Conservation (phyloP, 148 eudicot species). For the Amaranthus cruentus region DNA sequence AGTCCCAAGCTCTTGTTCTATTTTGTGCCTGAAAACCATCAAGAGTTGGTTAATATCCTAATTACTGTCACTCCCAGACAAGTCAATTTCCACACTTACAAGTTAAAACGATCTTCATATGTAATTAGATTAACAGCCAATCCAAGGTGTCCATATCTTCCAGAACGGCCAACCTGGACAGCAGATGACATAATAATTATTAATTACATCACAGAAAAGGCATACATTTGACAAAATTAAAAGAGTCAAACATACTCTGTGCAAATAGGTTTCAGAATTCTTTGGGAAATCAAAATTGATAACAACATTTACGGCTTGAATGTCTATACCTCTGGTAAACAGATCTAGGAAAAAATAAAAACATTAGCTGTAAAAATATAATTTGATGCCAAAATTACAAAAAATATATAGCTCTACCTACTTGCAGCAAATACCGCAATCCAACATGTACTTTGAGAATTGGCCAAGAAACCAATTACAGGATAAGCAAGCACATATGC, state of each 20-base stretch:
- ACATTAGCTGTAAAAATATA: not conserved
- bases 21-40: conserved; percentile 60
- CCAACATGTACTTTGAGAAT: not conserved
- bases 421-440: not conserved
- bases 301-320: conserved; percentile 89
- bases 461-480: not conserved
- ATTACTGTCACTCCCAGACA: not conserved
- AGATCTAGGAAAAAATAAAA: conserved; percentile 47
- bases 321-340: conserved; percentile 89
- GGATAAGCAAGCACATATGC: not conserved
- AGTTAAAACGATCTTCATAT: conserved; percentile 86
- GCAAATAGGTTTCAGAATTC: conserved; percentile 78
- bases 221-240: not conserved
- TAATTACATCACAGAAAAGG: not conserved
- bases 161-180: conserved; percentile 82
- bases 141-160: conserved; percentile 91
- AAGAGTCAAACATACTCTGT: conserved; percentile 51
- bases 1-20: conserved; percentile 92
- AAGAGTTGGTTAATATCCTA: not conserved
- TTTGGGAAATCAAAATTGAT: conserved; percentile 86
- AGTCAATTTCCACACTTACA: conserved; percentile 39
- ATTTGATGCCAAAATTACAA: not conserved
- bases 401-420: not conserved
- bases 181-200: not conserved
- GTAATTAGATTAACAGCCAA: conserved; percentile 86